A percentile compares a stretch with the other conserved stretches of the same genome.
Evolutionary conservation across 768 basidiomycete genomes (phyloP).

Genomic region (Hygrophorus russula): DNA sequence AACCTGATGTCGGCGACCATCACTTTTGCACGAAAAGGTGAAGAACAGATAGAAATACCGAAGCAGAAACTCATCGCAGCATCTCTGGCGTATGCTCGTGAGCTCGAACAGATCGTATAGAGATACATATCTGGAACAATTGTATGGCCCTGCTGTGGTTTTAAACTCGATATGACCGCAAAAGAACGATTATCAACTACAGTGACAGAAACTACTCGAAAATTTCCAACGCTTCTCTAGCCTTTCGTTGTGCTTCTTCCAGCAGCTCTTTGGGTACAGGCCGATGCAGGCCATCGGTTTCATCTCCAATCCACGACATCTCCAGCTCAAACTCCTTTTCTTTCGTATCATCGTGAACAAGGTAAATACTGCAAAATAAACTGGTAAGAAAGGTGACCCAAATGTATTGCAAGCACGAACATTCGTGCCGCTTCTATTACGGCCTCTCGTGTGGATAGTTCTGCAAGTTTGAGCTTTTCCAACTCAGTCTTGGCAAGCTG

Average conservation of each 20-base stretch:
- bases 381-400: neutral
- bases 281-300: constrained; percentile 69
- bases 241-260: constrained; percentile 78
- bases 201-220: constrained; percentile 25
- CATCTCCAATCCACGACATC: constrained; percentile 90
- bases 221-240: constrained; percentile 72
- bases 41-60: constrained; percentile 78
- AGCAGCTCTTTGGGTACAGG: constrained; percentile 79
- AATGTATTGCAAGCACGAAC: constrained; percentile 34
- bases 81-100: constrained; percentile 71
- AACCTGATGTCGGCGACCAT: constrained; percentile 60
- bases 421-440: constrained; percentile 92
- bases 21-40: constrained; percentile 69
- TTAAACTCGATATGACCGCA: neutral
- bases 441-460: constrained; percentile 74
- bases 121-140: constrained; percentile 37
- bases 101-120: constrained; percentile 87
- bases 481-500: constrained; percentile 97
- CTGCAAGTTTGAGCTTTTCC: constrained; percentile 85
- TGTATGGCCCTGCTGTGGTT: neutral
- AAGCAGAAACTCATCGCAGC: constrained; percentile 75
- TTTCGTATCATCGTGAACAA: constrained; percentile 95
- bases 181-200: constrained; percentile 12
- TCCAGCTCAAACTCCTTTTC: constrained; percentile 98
- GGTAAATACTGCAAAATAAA: constrained; percentile 63